Evolutionary conservation across 2,329 filamentous ascomycete genomes (phyloP).

Genomic region (Dactylellina parvicollis): DNA sequence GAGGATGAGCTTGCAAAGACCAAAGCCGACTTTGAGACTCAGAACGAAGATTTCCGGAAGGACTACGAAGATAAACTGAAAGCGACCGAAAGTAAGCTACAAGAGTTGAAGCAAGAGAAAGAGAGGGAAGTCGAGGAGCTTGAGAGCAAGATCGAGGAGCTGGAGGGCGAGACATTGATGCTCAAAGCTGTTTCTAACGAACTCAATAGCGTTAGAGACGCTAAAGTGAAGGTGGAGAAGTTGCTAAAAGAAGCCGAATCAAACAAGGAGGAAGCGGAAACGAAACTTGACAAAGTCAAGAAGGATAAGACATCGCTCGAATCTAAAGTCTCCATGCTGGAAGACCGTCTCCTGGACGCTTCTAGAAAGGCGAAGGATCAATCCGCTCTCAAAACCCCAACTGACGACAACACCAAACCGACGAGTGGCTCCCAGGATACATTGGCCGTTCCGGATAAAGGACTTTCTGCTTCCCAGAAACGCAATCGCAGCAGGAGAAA

Average conservation of each 20-base stretch:
- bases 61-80: constrained; percentile 53
- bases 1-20: constrained; percentile 65
- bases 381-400: constrained; percentile 15
- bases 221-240: constrained; percentile 62
- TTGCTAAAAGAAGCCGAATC: constrained; percentile 59
- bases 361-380: constrained; percentile 31
- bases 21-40: constrained; percentile 63
- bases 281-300: constrained; percentile 53
- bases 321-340: constrained; percentile 59
- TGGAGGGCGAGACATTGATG: constrained; percentile 62
- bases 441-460: constrained; percentile 36
- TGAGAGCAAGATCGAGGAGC: constrained; percentile 58
- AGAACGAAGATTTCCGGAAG: constrained; percentile 48
- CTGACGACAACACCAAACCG: constrained; percentile 34
- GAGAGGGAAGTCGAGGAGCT: constrained; percentile 58
- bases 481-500: constrained; percentile 57
- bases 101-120: constrained; percentile 55
- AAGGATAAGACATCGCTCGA: constrained; percentile 56
- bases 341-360: constrained; percentile 58
- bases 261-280: constrained; percentile 59
- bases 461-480: constrained; percentile 43
- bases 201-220: constrained; percentile 59
- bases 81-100: constrained; percentile 55
- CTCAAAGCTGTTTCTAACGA: constrained; percentile 61
- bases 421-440: constrained; percentile 24